phyloP scores from a whole-genome alignment of 768 basidiomycete species.

The Trametes elegans region DNA sequence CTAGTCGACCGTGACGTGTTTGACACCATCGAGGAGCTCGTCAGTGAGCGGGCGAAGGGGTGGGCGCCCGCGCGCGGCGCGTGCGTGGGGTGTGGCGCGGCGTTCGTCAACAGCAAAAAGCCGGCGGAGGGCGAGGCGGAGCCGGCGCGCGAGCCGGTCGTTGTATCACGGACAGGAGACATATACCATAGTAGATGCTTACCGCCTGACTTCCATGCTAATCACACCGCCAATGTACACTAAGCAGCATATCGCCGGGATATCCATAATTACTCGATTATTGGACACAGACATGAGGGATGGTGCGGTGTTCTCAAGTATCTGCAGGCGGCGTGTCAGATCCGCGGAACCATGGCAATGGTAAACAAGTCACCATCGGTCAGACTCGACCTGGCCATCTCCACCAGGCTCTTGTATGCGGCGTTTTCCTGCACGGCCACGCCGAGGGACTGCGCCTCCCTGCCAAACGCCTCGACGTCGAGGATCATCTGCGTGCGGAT shows the following conservation, averaged over 20 bases:
- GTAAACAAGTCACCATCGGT: conserved; percentile 27
- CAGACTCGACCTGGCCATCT: conserved; percentile 52
- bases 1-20: conserved; percentile 83
- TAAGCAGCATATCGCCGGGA: conserved; percentile 15
- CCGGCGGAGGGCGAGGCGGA: conserved; percentile 14
- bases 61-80: conserved; percentile 53
- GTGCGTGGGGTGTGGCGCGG: conserved; percentile 54
- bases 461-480: conserved; percentile 83
- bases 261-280: neutral
- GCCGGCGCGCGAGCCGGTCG: conserved; percentile 32
- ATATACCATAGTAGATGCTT: conserved; percentile 54
- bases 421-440: conserved; percentile 55
- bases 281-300: neutral
- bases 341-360: too few species aligned
- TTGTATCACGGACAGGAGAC: conserved; percentile 57
- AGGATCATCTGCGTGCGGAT: conserved; percentile 82
- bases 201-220: conserved; percentile 28
- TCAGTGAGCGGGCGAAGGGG: conserved; percentile 55
- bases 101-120: conserved; percentile 34
- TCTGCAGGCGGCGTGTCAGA: neutral
- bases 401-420: conserved; percentile 53
- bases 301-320: neutral
- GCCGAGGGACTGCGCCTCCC: conserved; percentile 69
- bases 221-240: conserved; percentile 27
- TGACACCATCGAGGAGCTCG: conserved; percentile 59